These are phyloP conservation scores for Rosellinia necatrix DNA, from an alignment of 2,329 filamentous ascomycete genomes.

Conservation along the genomic window DNA sequence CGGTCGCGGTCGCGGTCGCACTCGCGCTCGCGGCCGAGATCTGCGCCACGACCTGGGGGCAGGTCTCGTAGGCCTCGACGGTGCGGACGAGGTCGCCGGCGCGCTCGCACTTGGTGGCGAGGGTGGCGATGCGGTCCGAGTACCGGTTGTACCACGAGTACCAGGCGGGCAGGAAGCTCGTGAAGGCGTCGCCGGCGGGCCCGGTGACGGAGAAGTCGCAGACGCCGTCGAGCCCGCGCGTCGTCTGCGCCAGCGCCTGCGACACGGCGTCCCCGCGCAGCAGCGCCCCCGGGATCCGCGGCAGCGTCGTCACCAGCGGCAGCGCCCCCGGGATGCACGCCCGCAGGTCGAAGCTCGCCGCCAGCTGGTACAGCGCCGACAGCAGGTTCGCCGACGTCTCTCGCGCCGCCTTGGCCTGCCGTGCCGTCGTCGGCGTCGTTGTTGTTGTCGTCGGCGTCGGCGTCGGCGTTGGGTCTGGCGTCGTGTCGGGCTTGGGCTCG, in stretches of 20 bases:
- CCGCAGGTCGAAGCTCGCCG: conserved; percentile 27
- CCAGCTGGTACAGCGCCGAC: conserved; percentile 22
- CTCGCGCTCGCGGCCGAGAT: conserved; percentile 5
- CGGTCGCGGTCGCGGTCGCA: not conserved
- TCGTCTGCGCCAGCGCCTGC: conserved; percentile 37
- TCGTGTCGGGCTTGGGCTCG: conserved; percentile 21
- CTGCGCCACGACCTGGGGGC: conserved; percentile 20
- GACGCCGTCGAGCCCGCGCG: conserved; percentile 30
- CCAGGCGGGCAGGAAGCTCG: conserved; percentile 33
- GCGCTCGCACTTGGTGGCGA: conserved; percentile 30
- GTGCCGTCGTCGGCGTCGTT: conserved; percentile 15
- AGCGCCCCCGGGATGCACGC: conserved; percentile 32
- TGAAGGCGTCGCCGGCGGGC: conserved; percentile 27
- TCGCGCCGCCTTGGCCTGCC: conserved; percentile 8
- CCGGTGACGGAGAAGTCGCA: conserved; percentile 36
- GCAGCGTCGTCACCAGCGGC: conserved; percentile 32
- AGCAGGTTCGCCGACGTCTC: conserved; percentile 25
- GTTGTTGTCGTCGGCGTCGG: not conserved
- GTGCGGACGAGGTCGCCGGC: conserved; percentile 26
- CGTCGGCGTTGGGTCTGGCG: conserved; percentile 2
- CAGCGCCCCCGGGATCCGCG: conserved; percentile 30
- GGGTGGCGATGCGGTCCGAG: conserved; percentile 21
- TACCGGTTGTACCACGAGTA: conserved; percentile 35
- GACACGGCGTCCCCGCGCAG: conserved; percentile 26
- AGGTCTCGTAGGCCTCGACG: conserved; percentile 30